Evolutionary conservation across 2,329 filamentous ascomycete genomes (phyloP), one percentile per base, ranked within the genome.

Genomic region (Monilinia fructicola): DNA sequence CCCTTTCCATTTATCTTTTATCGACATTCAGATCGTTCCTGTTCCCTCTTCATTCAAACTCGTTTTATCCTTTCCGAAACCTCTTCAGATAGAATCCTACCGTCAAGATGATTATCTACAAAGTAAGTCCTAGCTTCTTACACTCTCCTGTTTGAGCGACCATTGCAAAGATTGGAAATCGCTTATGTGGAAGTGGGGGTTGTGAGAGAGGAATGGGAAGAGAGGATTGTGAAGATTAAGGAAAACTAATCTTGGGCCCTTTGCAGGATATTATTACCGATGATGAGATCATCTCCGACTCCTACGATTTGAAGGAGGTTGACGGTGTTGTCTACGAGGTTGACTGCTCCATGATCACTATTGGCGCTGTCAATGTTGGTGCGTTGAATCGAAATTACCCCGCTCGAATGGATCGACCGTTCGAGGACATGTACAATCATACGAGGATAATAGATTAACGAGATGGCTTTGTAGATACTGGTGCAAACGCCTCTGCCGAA

Each of bases 221-320:
- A 48, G 42, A 31, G n/a, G 26, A 14, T 18, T 16, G 23, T n/a
- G 44, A 52, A 65, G 44, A 66, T 71, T 21, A 50, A 38, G 38
- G 42, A 48, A 23, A 23, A 38, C 56, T 60, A 65, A 72, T 64
- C 53, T n/a, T 46, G 6, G 31, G n/a, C 64, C 58, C 26, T 23
- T 46, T 56, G 48, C 63, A 99, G 95, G 95, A 99, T 79, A 82
- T 95, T 76, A 79, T 97, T 81, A 91, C 87, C 81, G 91, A 83
- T 73, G 94, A 97, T 83, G 95, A 99, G 90, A 86, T 99, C 80
- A 89, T 98, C 88, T 96, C 95, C 77, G 94, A 98, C 83, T 95
- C 91, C 74, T 97, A 90, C 84, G 84, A 93, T 74, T 80, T 96
- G 78, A 92, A 91, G 83, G 84, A 90, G 79, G 78, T 94, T 71